Evolutionary conservation across 305 asterid genomes (phyloP), one percentile per base, ranked within the genome.

Genomic region (Stenogyne calaminthoides): DNA sequence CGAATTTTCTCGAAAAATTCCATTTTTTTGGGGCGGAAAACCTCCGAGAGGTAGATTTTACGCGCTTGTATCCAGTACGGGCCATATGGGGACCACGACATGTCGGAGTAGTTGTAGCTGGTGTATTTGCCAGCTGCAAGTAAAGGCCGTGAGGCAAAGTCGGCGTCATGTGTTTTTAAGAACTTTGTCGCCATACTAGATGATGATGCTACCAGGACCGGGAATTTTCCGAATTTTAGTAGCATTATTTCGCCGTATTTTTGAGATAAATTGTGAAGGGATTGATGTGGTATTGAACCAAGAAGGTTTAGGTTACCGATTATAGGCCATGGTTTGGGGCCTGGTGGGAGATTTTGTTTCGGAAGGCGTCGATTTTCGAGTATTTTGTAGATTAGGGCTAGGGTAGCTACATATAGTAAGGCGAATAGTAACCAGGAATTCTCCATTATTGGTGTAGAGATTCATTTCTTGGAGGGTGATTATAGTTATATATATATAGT

Each of bases 251-350:
- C 71, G 0, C 67, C 78, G 11, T 65, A 44, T 65, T 16, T 73
- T 73, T 46, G 15, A 12, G 78, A 61, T 27, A 42, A 19, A 12
- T 1, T 2, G 69, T 82, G 82, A 9, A 84, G 74, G 15, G 83
- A 72, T 16, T 44, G 44, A 19, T 84, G 86, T 47, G 86, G 83
- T 74, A 66, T 15, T 2, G 80, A 9, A 2, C 85, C 85, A 5
- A 84, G 39, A 1, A 79, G 86, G 76, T 80, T 34, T 51, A 84
- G 56, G 54, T 84, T 84, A 73, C 88, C 86, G 22, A 84, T 75
- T 0, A 84, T 44, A 3, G 88, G 86, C 85, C 84, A 82, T 52
- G 86, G 80, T 63, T 68, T 80, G 0, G 83, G 88, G 22, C 84
- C 84, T 0, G 80, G 82, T 0, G 84, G 80, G 18, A 22, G 29